Base-by-base conservation (phyloP, 148 eudicot species). In the Rhododendron williamsianum region DNA sequence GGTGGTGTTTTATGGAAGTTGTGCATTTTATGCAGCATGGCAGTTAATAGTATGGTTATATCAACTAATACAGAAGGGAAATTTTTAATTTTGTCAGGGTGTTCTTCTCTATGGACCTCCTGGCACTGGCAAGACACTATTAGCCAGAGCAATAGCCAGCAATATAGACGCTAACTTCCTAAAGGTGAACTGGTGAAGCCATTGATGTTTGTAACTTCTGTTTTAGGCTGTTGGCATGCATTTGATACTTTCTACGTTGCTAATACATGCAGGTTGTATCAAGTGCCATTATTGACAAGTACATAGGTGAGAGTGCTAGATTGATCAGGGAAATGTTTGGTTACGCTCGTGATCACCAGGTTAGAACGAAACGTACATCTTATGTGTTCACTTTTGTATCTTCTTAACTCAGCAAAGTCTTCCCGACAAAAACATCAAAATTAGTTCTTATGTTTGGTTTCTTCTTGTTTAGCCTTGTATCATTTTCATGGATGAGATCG, bases 41-140 rank as follows among this genome's bases (percentile, higher is more conserved):
- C 80, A 52, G 36, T 54, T 18, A 54, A 7, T 23, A 45, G 43
- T 30, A 78, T 45, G 27, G 16, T 60, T 23, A 21, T 23, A 7
- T 18, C 72, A 80, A 80, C 30, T 81, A 54, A 51, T n/a, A 11
- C 41, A 36, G 9, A 46, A 27, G 21, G 4, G 46, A 2, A 65
- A 46, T 5, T 76, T 45, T 54, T 30, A 41, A 15, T 78, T 71
- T 18, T 84, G 7, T 83, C 84, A 97, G 99, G 98, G 99, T 89
- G 99, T 96, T 90, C 99, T 97, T 88, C 96, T 97, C 12, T 97
- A 97, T 89, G 99, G 99, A 56, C 99, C 99, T 83, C 99, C 98
- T 86, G 99, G 99, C 72, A 97, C 99, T 25, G 99, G 99, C 79
- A 97, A 97, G 88, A 97, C 99, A 52, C 74, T 97, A 89, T 88